A percentile compares a stretch with the other conserved stretches of the same genome.
These are phyloP conservation scores for Boletus rufocinnamomeus DNA, from an alignment of 768 basidiomycete genomes.

Conservation along the genomic window DNA sequence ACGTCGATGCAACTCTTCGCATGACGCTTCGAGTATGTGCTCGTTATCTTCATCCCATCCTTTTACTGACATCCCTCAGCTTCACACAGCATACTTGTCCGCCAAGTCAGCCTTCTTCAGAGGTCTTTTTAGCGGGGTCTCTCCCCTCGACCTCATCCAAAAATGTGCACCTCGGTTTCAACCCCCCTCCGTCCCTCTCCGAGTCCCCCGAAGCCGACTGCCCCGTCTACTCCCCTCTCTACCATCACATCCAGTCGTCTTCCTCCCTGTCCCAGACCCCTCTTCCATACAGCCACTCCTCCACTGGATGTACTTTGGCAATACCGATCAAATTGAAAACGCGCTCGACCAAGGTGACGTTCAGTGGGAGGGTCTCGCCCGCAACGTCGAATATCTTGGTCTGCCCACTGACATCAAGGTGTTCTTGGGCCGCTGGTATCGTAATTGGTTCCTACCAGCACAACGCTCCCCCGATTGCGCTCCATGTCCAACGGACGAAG, in stretches of 20 bases:
- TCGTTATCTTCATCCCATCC: not conserved
- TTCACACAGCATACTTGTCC: conserved; percentile 82
- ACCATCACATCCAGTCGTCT: conserved; percentile 66
- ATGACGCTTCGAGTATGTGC: conserved; percentile 61
- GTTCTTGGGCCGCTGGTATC: conserved; percentile 76
- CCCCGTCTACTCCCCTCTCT: conserved; percentile 67
- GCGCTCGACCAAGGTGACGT: conserved; percentile 64
- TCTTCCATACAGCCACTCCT: conserved; percentile 69
- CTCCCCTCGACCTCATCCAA: conserved; percentile 58
- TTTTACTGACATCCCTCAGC: conserved; percentile 40
- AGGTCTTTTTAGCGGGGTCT: conserved; percentile 68
- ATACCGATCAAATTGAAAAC: conserved; percentile 61
- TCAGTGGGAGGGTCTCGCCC: conserved; percentile 84
- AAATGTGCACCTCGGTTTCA: conserved; percentile 25
- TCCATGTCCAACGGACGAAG: conserved; percentile 33
- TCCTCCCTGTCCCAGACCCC: conserved; percentile 75
- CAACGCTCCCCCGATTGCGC: conserved; percentile 27
- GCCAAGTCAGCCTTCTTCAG: conserved; percentile 77
- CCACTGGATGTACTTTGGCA: conserved; percentile 84
- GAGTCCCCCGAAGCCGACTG: conserved; percentile 50
- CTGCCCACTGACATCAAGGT: conserved; percentile 74
- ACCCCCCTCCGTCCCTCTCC: conserved; percentile 30
- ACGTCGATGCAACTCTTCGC: conserved; percentile 50
- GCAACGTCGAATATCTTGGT: conserved; percentile 88
- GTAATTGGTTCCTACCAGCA: conserved; percentile 53